Percentiles rank a stretch among this genome's conserved stretches.
Conservation (phyloP, 2,329 filamentous ascomycete species). For the Periconia macrospinosa region DNA sequence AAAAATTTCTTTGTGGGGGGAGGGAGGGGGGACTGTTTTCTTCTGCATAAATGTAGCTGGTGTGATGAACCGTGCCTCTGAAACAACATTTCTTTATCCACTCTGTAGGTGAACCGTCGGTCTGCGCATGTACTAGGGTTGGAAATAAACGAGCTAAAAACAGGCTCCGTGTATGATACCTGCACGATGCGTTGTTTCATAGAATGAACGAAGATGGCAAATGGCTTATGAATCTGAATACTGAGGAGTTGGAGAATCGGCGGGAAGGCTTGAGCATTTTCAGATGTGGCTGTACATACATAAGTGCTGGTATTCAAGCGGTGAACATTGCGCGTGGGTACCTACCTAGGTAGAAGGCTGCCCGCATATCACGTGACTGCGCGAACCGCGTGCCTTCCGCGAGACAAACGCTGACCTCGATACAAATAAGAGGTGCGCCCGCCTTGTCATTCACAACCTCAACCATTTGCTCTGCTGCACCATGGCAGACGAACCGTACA, state of each 20-base stretch:
- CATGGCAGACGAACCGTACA: constrained; percentile 2
- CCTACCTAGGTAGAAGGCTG: too few species aligned
- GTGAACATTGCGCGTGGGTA: constrained; percentile 1
- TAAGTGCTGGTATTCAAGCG: constrained; percentile 19
- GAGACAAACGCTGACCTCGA: too few species aligned
- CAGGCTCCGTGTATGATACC: constrained; percentile 38
- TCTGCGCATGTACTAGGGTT: constrained; percentile 47
- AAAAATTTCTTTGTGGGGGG: constrained; percentile 49
- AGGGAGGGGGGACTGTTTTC: too few species aligned
- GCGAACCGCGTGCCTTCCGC: too few species aligned
- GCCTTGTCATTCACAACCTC: too few species aligned
- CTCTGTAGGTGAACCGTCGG: constrained; percentile 46
- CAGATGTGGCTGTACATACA: constrained; percentile 23
- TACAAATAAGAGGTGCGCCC: too few species aligned
- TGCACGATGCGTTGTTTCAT: too few species aligned
- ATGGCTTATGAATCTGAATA: constrained; percentile 45
- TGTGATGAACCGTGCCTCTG: constrained; percentile 46
- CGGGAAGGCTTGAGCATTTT: constrained; percentile 27
- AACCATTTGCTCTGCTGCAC: not conserved
- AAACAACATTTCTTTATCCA: constrained; percentile 44
- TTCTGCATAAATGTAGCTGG: constrained; percentile 50
- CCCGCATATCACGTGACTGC: too few species aligned
- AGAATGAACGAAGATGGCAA: constrained; percentile 13
- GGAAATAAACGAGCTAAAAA: constrained; percentile 44
- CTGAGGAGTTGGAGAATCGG: constrained; percentile 20